Conservation (phyloP, 176 grass and related monocot species). For the Lolium multiflorum region DNA sequence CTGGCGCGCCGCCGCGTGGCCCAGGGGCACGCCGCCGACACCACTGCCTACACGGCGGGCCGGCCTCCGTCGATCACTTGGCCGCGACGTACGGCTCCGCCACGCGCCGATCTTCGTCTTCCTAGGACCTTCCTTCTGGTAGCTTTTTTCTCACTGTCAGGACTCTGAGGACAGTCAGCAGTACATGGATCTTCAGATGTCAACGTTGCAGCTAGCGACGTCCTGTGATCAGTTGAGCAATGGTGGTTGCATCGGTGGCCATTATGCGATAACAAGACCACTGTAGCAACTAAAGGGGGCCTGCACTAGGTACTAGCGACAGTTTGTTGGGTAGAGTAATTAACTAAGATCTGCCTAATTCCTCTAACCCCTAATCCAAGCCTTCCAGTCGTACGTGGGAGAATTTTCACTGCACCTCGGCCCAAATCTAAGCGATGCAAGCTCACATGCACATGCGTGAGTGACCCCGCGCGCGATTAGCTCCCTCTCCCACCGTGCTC, state of each 20-base stretch:
- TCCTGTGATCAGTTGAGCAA: constrained; percentile 37
- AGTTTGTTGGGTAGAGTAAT: constrained; percentile 37
- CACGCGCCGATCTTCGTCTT: constrained; percentile 22
- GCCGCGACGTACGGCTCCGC: constrained; percentile 27
- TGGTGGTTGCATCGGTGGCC: constrained; percentile 41
- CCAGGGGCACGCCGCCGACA: constrained; percentile 15
- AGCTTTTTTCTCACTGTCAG: not conserved
- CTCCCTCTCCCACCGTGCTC: not conserved
- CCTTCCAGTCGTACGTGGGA: not conserved
- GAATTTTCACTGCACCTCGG: not conserved
- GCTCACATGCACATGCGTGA: constrained; percentile 79
- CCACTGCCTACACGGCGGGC: not conserved
- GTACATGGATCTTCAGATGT: not conserved
- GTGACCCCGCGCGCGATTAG: constrained; percentile 20
- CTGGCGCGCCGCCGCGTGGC: constrained; percentile 41
- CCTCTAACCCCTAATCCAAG: constrained; percentile 42
- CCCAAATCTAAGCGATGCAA: constrained; percentile 55
- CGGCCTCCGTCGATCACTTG: constrained; percentile 34
- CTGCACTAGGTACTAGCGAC: constrained; percentile 36
- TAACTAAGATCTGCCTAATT: constrained; percentile 39
- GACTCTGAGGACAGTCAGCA: not conserved
- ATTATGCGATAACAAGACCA: constrained; percentile 36
- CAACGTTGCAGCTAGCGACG: not conserved
- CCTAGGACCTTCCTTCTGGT: not conserved
- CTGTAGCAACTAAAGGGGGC: constrained; percentile 42